Percentiles rank a stretch among this genome's conserved stretches.
Conservation (phyloP, 2,329 filamentous ascomycete genomes). For the Alternaria arborescens region DNA sequence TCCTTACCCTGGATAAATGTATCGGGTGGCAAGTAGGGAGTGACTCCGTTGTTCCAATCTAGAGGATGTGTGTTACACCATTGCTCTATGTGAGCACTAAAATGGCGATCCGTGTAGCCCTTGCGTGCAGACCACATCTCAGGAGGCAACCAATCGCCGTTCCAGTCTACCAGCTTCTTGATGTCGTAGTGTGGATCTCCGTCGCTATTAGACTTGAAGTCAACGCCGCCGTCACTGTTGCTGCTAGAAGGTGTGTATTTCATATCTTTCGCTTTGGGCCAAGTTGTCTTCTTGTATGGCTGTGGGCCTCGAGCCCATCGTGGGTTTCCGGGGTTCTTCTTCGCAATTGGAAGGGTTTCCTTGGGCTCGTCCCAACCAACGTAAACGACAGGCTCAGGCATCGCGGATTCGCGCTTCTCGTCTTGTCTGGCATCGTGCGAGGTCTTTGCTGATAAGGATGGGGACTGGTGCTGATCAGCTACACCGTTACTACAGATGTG, state of each 20-base stretch:
- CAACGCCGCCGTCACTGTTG: constrained; percentile 35
- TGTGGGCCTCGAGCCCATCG: constrained; percentile 20
- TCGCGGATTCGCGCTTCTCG: constrained; percentile 16
- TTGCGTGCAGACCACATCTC: constrained; percentile 58
- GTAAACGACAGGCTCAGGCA: constrained; percentile 20
- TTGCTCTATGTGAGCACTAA: constrained; percentile 41
- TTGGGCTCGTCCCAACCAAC: constrained; percentile 21
- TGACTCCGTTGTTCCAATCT: not conserved
- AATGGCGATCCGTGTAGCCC: constrained; percentile 39
- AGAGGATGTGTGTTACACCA: constrained; percentile 40
- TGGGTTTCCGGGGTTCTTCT: constrained; percentile 21
- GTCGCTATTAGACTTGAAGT: constrained; percentile 37
- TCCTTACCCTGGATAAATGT: constrained; percentile 26
- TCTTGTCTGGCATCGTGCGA: not conserved
- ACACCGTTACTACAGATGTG: not conserved
- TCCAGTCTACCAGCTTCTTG: constrained; percentile 54
- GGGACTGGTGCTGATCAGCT: not conserved
- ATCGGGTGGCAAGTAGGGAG: not conserved
- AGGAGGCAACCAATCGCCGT: constrained; percentile 57
- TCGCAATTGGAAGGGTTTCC: not conserved
- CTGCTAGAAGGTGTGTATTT: constrained; percentile 24
- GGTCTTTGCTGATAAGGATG: constrained; percentile 12
- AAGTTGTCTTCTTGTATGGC: constrained; percentile 23
- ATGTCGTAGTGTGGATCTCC: constrained; percentile 47
- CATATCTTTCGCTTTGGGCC: constrained; percentile 44